These are phyloP conservation scores for Trichoderma virens DNA, from an alignment of 495 filamentous ascomycete species.

Conservation along the genomic window DNA sequence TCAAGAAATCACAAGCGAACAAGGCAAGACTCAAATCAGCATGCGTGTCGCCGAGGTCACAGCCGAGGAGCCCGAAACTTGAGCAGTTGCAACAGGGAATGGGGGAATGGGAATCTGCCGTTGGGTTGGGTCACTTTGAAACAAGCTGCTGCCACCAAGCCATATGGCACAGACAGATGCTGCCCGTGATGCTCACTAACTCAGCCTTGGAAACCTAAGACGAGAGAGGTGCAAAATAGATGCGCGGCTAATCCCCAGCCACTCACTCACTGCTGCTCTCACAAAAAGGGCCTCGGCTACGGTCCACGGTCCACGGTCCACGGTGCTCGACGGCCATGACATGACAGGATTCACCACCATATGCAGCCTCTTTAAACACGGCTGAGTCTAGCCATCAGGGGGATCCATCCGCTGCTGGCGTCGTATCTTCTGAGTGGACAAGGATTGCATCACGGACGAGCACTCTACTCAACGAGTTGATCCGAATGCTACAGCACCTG, in stretches of 20 bases:
- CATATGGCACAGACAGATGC: not conserved
- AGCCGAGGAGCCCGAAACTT: not conserved
- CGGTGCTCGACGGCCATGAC: too few species aligned
- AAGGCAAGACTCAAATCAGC: too few species aligned
- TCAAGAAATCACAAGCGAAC: too few species aligned
- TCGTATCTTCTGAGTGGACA: not conserved
- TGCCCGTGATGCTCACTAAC: not conserved
- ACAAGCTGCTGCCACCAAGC: not conserved
- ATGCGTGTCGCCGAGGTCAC: not conserved
- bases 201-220: not conserved
- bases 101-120: not conserved
- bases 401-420: not conserved
- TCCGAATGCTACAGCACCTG: not conserved
- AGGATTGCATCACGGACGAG: not conserved
- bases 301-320: not conserved
- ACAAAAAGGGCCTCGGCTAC: not conserved
- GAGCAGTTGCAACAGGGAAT: not conserved
- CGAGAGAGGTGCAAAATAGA: too few species aligned
- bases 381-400: not conserved
- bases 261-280: too few species aligned
- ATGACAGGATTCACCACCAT: not conserved
- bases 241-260: too few species aligned
- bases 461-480: not conserved
- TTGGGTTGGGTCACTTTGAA: not conserved
- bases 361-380: conserved; percentile 1